Conservation (phyloP, 106 monocot genomes). For the Dendrobium catenatum region DNA sequence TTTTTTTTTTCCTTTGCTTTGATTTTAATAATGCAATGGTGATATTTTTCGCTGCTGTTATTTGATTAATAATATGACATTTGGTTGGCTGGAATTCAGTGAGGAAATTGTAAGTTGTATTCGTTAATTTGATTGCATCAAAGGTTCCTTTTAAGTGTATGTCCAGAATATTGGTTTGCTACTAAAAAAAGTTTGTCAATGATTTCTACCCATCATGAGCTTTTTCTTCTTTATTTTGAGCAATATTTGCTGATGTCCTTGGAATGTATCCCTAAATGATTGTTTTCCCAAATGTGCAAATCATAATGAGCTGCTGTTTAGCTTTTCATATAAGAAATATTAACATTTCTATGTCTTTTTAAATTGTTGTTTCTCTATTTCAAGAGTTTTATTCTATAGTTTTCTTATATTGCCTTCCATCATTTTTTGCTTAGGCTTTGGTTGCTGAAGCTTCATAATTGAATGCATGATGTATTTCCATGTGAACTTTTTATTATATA, state of each 20-base stretch:
- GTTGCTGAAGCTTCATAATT: not conserved
- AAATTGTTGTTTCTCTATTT: not conserved
- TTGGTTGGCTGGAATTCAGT: not conserved
- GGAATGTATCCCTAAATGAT: not conserved
- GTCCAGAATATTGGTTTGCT: not conserved
- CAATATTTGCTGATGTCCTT: not conserved
- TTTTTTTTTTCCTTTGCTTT: not conserved
- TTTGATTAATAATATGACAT: not conserved
- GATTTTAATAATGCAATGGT: not conserved
- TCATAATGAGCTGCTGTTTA: not conserved
- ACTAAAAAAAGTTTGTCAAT: not conserved
- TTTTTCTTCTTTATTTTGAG: not conserved
- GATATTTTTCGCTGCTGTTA: not conserved
- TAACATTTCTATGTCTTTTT: not conserved
- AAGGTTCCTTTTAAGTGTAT: not conserved
- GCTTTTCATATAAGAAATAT: not conserved
- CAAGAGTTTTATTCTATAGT: not conserved
- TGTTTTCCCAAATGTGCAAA: not conserved
- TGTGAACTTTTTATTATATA: not conserved
- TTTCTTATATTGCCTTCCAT: not conserved
- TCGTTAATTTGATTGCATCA: not conserved
- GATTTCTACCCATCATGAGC: not conserved
- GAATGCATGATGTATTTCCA: not conserved
- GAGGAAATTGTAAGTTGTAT: not conserved
- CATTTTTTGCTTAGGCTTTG: not conserved